A percentile compares a stretch with the other conserved stretches of the same genome.
These are phyloP conservation scores for Neospora caninum DNA, from an alignment of 169 alveolate species.

Conservation along the genomic window DNA sequence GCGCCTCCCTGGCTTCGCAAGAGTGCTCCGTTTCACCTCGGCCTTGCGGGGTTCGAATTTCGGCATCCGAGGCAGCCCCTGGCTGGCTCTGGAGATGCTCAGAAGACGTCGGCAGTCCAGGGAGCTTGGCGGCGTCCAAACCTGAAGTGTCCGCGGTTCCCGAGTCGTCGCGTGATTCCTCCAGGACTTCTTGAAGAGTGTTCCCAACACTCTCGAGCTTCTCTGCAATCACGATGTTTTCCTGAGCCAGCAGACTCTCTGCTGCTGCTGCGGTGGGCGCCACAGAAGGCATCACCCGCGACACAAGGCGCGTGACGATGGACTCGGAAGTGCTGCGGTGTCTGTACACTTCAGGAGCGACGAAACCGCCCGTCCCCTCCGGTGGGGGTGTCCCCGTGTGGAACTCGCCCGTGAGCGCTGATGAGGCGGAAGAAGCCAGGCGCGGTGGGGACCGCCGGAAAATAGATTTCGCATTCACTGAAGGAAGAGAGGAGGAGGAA, in stretches of 20 bases:
- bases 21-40: neutral
- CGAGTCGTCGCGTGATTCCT: neutral
- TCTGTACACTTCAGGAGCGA: slow-evolving; percentile 38
- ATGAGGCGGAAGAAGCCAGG: slow-evolving; percentile 19
- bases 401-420: slow-evolving; percentile 6
- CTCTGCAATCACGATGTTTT: slow-evolving; percentile 22
- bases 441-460: slow-evolving; percentile 25
- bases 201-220: neutral
- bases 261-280: slow-evolving; percentile 44
- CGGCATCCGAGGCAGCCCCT: neutral
- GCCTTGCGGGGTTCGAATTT: neutral
- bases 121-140: neutral
- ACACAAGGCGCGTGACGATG: neutral
- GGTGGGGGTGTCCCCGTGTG: slow-evolving; percentile 42
- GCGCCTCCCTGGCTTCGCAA: neutral
- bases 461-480: neutral
- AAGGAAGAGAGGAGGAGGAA: neutral
- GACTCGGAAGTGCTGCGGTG: slow-evolving; percentile 42
- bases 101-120: neutral
- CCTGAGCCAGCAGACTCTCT: slow-evolving; percentile 41
- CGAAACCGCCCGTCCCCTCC: slow-evolving; percentile 14
- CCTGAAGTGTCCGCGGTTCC: neutral
- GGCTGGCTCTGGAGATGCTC: neutral
- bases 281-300: slow-evolving; percentile 34
- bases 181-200: slow-evolving; percentile 2